These are phyloP conservation scores for Arachis stenosperma DNA, from an alignment of 306 rosid species.

Conservation along the genomic window DNA sequence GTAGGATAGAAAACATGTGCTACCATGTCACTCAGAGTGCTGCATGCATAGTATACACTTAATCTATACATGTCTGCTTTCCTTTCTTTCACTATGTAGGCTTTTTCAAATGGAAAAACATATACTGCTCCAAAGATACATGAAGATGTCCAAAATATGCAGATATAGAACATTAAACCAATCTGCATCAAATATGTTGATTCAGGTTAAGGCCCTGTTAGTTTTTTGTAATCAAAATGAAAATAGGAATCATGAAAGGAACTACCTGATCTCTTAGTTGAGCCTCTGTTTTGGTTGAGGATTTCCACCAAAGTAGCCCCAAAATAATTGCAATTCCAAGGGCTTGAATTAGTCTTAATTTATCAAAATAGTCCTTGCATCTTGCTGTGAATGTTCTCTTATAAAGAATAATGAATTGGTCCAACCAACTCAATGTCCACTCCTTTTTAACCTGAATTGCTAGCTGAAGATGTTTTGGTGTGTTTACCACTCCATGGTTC, in stretches of 20 bases:
- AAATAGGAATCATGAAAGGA: too few species aligned
- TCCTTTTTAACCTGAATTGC: slow-evolving; percentile 82
- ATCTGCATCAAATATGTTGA: slow-evolving; percentile 55
- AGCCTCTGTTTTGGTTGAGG: slow-evolving; percentile 80
- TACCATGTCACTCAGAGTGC: slow-evolving; percentile 95
- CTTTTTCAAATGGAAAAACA: slow-evolving; percentile 86
- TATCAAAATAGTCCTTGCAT: slow-evolving; percentile 79
- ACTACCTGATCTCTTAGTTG: slow-evolving; percentile 88
- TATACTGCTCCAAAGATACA: slow-evolving; percentile 92
- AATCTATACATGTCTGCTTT: slow-evolving; percentile 94
- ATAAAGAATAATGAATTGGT: slow-evolving; percentile 71
- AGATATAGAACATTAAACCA: slow-evolving; percentile 86
- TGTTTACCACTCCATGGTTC: slow-evolving; percentile 58
- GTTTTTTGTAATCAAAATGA: too few species aligned
- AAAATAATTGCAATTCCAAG: slow-evolving; percentile 81
- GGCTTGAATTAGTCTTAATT: slow-evolving; percentile 82
- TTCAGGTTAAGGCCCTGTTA: background rate
- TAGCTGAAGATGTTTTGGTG: slow-evolving; percentile 74
- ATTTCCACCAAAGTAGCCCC: slow-evolving; percentile 98
- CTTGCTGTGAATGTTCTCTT: slow-evolving; percentile 87
- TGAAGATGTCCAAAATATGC: slow-evolving; percentile 97
- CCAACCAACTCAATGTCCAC: slow-evolving; percentile 84
- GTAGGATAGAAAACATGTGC: slow-evolving; percentile 91
- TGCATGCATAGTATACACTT: slow-evolving; percentile 86
- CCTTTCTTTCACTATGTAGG: slow-evolving; percentile 83